Conservation (phyloP, 805 yeast species). For the Komagataella pastoris region DNA sequence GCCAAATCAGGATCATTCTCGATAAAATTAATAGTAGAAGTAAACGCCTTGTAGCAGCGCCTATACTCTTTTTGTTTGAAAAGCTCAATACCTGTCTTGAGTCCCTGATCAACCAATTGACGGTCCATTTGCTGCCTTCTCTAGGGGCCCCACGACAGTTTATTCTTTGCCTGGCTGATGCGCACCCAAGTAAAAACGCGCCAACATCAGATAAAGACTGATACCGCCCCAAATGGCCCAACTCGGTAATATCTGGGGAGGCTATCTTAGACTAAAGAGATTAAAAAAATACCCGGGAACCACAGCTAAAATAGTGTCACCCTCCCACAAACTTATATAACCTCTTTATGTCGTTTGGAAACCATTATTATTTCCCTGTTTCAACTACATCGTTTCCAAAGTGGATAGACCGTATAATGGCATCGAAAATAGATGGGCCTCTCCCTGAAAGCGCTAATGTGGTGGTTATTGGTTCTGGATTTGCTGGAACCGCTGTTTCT, state of each 20-base stretch:
- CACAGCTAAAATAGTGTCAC: background rate
- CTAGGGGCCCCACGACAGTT: background rate
- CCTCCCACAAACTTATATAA: background rate
- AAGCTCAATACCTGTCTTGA: background rate
- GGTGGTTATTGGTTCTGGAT: constrained; percentile 31
- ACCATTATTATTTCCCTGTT: background rate
- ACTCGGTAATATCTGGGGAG: background rate
- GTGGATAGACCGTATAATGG: background rate
- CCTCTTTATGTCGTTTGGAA: background rate
- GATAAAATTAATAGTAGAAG: background rate
- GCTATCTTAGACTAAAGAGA: background rate
- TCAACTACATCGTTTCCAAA: background rate
- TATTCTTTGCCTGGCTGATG: background rate
- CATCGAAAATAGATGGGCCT: background rate
- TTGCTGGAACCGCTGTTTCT: constrained; percentile 28
- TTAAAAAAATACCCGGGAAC: background rate
- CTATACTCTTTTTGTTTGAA: background rate
- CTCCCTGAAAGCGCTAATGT: constrained; percentile 24
- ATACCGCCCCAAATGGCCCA: background rate
- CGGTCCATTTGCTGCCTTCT: background rate
- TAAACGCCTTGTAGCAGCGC: background rate
- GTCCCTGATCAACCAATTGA: background rate
- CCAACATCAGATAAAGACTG: background rate
- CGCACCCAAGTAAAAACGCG: background rate
- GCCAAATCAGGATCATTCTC: background rate